phyloP scores from a whole-genome alignment of 164 flowering plant genomes.

The Stephania yunnanensis region DNA sequence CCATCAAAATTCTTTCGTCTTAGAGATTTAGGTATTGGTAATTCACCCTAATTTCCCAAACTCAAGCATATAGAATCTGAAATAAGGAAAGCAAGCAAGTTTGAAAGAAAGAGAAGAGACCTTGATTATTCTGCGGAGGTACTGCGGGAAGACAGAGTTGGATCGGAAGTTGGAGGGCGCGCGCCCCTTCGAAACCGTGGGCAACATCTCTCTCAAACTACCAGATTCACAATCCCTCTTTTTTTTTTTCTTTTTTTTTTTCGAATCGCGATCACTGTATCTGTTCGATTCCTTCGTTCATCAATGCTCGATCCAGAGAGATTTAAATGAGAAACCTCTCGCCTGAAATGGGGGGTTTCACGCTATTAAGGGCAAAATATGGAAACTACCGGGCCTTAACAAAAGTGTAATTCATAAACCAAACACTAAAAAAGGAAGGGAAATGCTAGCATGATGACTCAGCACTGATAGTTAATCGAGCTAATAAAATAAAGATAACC shows the following conservation, averaged over 20 bases:
- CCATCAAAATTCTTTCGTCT: too few species aligned
- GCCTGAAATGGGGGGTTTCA: too few species aligned
- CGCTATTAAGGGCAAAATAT: too few species aligned
- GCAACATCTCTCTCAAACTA: constrained; percentile 24
- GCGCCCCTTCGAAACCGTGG: constrained; percentile 33
- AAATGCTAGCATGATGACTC: too few species aligned
- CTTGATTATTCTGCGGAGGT: constrained; percentile 39
- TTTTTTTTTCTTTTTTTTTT: neutral
- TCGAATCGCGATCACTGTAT: neutral
- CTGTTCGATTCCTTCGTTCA: neutral
- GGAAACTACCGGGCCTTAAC: neutral
- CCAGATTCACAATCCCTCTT: neutral
- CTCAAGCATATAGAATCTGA: neutral
- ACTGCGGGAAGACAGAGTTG: constrained; percentile 25
- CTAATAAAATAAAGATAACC: too few species aligned
- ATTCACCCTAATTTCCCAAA: too few species aligned
- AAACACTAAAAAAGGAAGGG: too few species aligned
- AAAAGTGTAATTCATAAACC: too few species aligned
- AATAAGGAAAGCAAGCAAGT: neutral
- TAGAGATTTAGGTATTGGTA: too few species aligned
- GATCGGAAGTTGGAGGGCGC: constrained; percentile 28
- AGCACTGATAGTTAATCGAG: too few species aligned
- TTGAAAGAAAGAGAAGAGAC: constrained; percentile 8
- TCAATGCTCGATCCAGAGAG: neutral
- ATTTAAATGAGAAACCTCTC: neutral